Conservation (phyloP, 148 eudicot genomes). For the Rhododendron ovatum region DNA sequence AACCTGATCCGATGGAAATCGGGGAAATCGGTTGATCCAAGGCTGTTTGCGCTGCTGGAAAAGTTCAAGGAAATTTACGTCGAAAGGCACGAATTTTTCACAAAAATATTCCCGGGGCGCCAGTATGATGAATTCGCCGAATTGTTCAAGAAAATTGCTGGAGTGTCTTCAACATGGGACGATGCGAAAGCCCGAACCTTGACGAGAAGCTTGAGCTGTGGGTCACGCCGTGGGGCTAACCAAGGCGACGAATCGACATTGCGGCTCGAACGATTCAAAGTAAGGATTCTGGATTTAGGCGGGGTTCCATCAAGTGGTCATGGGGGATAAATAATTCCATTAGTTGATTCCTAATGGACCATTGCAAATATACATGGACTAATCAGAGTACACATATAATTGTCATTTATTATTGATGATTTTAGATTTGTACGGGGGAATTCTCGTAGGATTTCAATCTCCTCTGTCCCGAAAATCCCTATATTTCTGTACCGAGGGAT, state of each 20-base stretch:
- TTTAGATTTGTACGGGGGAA: neutral
- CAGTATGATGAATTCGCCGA: neutral
- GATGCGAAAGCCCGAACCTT: neutral
- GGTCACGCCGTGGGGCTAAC: neutral
- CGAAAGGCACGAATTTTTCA: conserved; percentile 16
- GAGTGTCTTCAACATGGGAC: neutral
- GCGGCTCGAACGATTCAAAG: conserved; percentile 19
- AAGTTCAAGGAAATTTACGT: conserved; percentile 12
- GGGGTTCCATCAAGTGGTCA: neutral
- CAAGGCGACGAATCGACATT: neutral
- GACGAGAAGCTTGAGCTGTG: conserved; percentile 11
- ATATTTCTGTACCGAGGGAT: too few species aligned
- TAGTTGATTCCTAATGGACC: neutral
- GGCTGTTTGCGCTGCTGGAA: conserved; percentile 17
- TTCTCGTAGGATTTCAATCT: neutral
- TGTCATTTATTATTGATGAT: neutral
- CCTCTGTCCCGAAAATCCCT: too few species aligned
- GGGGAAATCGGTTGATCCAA: conserved; percentile 25
- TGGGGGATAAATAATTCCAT: neutral
- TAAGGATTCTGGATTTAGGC: conserved; percentile 10
- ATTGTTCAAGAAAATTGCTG: conserved; percentile 15
- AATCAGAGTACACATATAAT: too few species aligned
- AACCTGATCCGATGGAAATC: conserved; percentile 9
- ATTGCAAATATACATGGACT: neutral
- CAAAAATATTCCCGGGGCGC: conserved; percentile 7